Percentiles rank a stretch among this genome's conserved stretches.
Conservation (phyloP, 2,329 filamentous ascomycete species). For the Epichloe hybrida region DNA sequence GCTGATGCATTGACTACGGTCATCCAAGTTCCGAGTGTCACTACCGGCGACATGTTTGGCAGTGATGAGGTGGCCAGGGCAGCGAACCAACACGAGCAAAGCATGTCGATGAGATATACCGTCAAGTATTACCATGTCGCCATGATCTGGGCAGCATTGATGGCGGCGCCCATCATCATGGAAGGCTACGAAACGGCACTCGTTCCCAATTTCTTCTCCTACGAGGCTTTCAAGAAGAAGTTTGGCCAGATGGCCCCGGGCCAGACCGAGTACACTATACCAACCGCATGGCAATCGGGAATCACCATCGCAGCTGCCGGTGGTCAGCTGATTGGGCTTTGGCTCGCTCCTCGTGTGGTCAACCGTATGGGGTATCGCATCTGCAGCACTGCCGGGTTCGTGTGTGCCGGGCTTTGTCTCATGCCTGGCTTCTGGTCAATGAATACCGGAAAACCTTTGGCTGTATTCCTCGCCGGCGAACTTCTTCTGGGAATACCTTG, state of each 20-base stretch:
- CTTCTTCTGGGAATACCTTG: neutral
- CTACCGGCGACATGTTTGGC: slow-evolving; percentile 5
- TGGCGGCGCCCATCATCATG: slow-evolving; percentile 20
- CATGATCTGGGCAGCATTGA: slow-evolving; percentile 9
- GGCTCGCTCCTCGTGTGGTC: slow-evolving; percentile 6
- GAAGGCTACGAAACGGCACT: slow-evolving; percentile 20
- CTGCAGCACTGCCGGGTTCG: slow-evolving; percentile 20
- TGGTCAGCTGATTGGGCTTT: slow-evolving; percentile 9
- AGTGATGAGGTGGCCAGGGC: slow-evolving; percentile 6
- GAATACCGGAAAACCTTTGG: neutral
- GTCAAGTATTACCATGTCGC: slow-evolving; percentile 7
- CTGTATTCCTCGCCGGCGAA: neutral
- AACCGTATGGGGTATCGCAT: slow-evolving; percentile 6
- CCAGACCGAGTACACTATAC: neutral
- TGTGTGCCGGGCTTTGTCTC: slow-evolving; percentile 22
- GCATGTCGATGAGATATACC: slow-evolving; percentile 8
- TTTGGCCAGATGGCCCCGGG: slow-evolving; percentile 1
- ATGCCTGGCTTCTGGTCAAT: slow-evolving; percentile 6
- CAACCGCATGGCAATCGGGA: slow-evolving; percentile 6
- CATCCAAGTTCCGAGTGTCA: neutral
- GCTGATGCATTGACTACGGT: neutral
- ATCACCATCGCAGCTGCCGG: slow-evolving; percentile 7
- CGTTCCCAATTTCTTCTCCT: slow-evolving; percentile 10
- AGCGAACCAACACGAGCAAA: slow-evolving; percentile 7
- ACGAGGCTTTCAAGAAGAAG: slow-evolving; percentile 2